Base-by-base conservation (phyloP, 2,329 filamentous ascomycete genomes). In the Colletotrichum trifolii region DNA sequence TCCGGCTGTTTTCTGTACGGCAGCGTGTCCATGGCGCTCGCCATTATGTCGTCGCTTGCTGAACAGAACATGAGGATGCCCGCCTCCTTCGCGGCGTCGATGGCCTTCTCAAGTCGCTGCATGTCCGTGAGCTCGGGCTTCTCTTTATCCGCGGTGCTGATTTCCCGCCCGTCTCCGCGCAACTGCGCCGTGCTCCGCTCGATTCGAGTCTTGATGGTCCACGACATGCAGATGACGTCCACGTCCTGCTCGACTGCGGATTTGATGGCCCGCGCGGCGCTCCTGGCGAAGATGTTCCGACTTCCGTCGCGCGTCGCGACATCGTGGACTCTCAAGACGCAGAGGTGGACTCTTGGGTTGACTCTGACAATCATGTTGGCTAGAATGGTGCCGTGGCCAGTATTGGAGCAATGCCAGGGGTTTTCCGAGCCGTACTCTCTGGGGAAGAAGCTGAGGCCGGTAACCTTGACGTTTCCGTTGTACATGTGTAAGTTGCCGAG, bases 361-460 rank as follows among this genome's bases (percentile, higher is more conserved):
- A 25, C 25, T 5, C 25, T 4, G 2, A 33, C 48, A 15, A 50
- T 38, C 25, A 50, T 50, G 48, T 50, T 36, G 6, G 48, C 48
- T n/a, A 50, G 1, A 33, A 50, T 36, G 25, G 48, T 50, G 6
- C 48, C 34, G 8, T 50, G 48, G 2, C 48, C 34, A 3, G 48
- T 50, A 4, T 34, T 36, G 13, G 48, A 50, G n/a, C 48, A 50
- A 11, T 50, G 48, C 48, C 48, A 50, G 6, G 48, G 48, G 10
- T 35, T 35, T 6, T 10, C 48, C 25, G 25, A 25, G 4, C 25
- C 25, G 25, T 25, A 25, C 25, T 25, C 25, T 25, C 25, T 25
- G 4, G 34, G 48, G 48, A n/a, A 35, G 34, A 35, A 50, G 17
- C 48, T 50, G 2, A 50, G 25, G 7, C 34, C 48, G 17, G n/a